phyloP scores from a whole-genome alignment of 495 filamentous ascomycete species.

The Penicillium coffeae region DNA sequence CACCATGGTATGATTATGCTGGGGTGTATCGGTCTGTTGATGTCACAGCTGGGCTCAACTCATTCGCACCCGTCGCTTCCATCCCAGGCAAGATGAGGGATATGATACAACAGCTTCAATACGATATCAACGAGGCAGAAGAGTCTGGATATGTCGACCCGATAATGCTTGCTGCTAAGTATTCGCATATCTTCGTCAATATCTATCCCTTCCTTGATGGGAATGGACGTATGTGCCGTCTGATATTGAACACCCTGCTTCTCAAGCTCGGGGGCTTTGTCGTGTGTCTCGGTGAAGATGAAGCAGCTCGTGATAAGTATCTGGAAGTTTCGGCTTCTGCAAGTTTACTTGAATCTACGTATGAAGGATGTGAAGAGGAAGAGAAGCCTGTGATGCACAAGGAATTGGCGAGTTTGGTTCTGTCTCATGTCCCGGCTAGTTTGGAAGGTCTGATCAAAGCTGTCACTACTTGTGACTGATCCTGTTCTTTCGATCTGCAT shows the following conservation, averaged over 20 bases:
- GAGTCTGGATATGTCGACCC: conserved; percentile 22
- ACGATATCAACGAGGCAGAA: conserved; percentile 9
- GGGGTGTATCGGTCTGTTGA: conserved; percentile 22
- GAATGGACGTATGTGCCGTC: conserved; percentile 34
- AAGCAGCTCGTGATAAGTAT: conserved; percentile 8
- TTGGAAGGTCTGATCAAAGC: not conserved
- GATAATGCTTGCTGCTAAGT: conserved; percentile 26
- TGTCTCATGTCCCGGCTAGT: conserved; percentile 1
- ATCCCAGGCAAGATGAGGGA: conserved; percentile 31
- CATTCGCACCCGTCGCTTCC: conserved; percentile 10
- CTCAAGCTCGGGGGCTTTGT: conserved; percentile 24
- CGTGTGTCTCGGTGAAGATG: conserved; percentile 24
- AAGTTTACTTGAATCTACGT: conserved; percentile 2
- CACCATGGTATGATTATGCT: conserved; percentile 21
- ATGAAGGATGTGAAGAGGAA: conserved; percentile 7
- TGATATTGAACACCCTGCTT: conserved; percentile 32
- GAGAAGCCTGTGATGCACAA: conserved; percentile 7
- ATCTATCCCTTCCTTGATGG: conserved; percentile 39
- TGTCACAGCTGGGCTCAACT: conserved; percentile 15
- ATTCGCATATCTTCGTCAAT: conserved; percentile 26
- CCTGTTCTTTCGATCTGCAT: too few species aligned
- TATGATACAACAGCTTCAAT: conserved; percentile 21
- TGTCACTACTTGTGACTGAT: too few species aligned
- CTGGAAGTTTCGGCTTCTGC: not conserved
- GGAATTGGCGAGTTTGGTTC: conserved; percentile 8